phyloP scores from a whole-genome alignment of 1,139 yeast genomes.

The Protomyces inundatus region DNA sequence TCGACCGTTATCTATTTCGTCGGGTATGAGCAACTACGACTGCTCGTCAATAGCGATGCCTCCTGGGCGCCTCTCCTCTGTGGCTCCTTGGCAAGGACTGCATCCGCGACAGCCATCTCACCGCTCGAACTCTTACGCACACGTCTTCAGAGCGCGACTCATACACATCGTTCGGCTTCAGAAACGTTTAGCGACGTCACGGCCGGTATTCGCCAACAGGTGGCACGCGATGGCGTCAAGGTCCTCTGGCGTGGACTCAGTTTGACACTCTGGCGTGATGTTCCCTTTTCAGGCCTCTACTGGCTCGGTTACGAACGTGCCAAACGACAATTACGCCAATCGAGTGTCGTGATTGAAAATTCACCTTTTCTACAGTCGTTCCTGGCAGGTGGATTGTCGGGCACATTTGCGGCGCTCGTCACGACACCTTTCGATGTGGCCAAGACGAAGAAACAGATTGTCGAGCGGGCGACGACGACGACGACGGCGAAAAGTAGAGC shows the following conservation, averaged over 20 bases:
- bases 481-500: background rate
- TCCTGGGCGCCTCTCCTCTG: slow-evolving; percentile 63
- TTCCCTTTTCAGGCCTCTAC: slow-evolving; percentile 90
- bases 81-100: slow-evolving; percentile 75
- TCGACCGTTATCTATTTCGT: slow-evolving; percentile 90
- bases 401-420: slow-evolving; percentile 73
- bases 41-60: slow-evolving; percentile 20
- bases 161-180: slow-evolving; percentile 18
- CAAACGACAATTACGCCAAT: slow-evolving; percentile 25
- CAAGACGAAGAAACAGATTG: slow-evolving; percentile 82
- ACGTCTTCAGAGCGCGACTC: slow-evolving; percentile 63
- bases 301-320: slow-evolving; percentile 75
- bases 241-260: slow-evolving; percentile 79
- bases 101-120: slow-evolving; percentile 80
- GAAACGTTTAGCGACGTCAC: slow-evolving; percentile 24
- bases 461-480: slow-evolving; percentile 37
- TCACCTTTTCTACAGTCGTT: slow-evolving; percentile 68
- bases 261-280: slow-evolving; percentile 92
- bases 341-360: slow-evolving; percentile 42
- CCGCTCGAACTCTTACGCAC: slow-evolving; percentile 88
- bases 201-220: slow-evolving; percentile 53
- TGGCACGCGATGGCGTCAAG: slow-evolving; percentile 53
- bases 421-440: slow-evolving; percentile 98
- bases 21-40: slow-evolving; percentile 64
- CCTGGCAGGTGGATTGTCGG: slow-evolving; percentile 77